Evolutionary conservation across 1,284 basidiomycete species (phyloP).

Genomic region (Coniophora puteana): DNA sequence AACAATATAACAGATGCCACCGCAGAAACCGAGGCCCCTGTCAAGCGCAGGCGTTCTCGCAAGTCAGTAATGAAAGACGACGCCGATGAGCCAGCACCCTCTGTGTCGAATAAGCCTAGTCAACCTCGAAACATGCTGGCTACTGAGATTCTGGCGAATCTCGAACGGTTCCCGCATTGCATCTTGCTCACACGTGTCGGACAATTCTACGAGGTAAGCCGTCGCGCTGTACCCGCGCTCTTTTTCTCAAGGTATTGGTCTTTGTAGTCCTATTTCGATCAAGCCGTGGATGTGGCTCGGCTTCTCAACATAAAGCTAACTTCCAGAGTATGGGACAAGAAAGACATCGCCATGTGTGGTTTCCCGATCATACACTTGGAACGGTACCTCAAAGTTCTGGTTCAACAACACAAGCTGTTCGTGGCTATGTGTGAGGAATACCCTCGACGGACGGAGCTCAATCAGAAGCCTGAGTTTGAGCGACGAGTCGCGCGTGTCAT

Average conservation of each 20-base stretch:
- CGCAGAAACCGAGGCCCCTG: conserved; percentile 1
- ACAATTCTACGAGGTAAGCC: conserved; percentile 87
- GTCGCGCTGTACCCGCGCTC: neutral
- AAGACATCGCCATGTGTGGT: conserved; percentile 78
- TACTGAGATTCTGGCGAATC: conserved; percentile 66
- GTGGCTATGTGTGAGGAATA: conserved; percentile 95
- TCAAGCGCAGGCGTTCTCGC: conserved; percentile 17
- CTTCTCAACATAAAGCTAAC: conserved; percentile 83
- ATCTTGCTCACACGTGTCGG: conserved; percentile 89
- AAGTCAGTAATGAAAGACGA: conserved; percentile 10
- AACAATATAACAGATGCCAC: neutral
- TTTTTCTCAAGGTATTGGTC: conserved; percentile 8
- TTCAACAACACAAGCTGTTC: conserved; percentile 77
- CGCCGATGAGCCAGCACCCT: neutral
- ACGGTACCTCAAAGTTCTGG: conserved; percentile 82
- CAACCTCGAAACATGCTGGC: conserved; percentile 58
- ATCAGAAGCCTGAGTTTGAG: conserved; percentile 57
- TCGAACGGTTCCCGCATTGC: conserved; percentile 80
- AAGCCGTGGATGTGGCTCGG: conserved; percentile 75
- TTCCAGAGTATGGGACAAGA: conserved; percentile 65
- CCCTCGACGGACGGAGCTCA: conserved; percentile 39
- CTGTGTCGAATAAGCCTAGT: conserved; percentile 10
- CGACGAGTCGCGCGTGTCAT: conserved; percentile 82
- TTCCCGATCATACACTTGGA: conserved; percentile 86
- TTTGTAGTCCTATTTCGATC: conserved; percentile 86